Percentiles rank a stretch among this genome's conserved stretches.
These are phyloP conservation scores for Coemansia sp. DNA, from an alignment of 192 early-diverging fungal genomes.

Conservation along the genomic window DNA sequence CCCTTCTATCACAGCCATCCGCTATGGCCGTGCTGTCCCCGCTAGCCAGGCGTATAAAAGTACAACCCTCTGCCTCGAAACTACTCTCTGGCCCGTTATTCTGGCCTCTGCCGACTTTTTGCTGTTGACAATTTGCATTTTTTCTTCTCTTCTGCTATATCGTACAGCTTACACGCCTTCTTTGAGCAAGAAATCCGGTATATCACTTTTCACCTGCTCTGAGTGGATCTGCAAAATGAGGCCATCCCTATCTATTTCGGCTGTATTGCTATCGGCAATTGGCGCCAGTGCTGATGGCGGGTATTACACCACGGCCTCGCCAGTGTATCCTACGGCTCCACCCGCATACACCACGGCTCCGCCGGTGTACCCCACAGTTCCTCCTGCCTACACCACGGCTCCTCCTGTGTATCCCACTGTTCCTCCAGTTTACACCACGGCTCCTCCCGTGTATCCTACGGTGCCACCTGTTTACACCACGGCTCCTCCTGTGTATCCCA, in stretches of 20 bases:
- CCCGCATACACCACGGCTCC: background rate
- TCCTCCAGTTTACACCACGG: background rate
- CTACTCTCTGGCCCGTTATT: background rate
- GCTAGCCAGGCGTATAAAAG: background rate
- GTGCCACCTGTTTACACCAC: background rate
- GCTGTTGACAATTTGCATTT: background rate
- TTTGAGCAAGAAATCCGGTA: background rate
- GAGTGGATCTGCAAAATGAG: slow-evolving; percentile 17
- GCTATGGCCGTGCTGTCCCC: background rate
- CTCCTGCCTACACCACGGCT: background rate
- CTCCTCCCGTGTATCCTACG: background rate
- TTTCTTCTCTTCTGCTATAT: background rate
- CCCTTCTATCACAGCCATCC: background rate
- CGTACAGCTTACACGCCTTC: background rate
- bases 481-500: background rate
- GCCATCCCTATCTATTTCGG: slow-evolving; percentile 11
- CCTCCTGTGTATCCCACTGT: background rate
- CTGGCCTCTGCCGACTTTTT: slow-evolving; percentile 19
- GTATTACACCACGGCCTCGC: slow-evolving; percentile 4
- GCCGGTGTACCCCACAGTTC: background rate
- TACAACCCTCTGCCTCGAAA: background rate
- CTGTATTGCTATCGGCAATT: slow-evolving; percentile 6
- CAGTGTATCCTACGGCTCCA: background rate
- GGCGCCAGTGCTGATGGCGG: slow-evolving; percentile 3
- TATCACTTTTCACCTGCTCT: background rate